Evolutionary conservation across 2,329 filamentous ascomycete genomes (phyloP).

Genomic region (Zymoseptoria brevis): DNA sequence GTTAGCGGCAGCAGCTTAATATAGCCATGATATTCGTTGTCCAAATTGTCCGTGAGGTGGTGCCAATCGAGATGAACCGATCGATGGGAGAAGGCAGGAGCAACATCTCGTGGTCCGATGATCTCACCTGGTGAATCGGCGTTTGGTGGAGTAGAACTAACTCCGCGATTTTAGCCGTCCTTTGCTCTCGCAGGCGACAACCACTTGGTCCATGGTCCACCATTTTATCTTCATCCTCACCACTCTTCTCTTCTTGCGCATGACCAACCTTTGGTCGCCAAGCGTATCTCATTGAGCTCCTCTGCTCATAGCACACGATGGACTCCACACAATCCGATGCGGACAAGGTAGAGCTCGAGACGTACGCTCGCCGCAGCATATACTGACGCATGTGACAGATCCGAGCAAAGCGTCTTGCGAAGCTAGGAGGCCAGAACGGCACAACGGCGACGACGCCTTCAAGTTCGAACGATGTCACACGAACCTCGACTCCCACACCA

Average conservation of each 20-base stretch:
- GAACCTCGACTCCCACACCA: conserved; percentile 5
- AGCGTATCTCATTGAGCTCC: not conserved
- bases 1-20: too few species aligned
- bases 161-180: not conserved
- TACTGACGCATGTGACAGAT: conserved; percentile 41
- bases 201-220: not conserved
- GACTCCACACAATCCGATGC: conserved; percentile 36
- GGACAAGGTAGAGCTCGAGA: conserved; percentile 36
- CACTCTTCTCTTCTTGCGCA: not conserved
- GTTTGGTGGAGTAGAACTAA: not conserved
- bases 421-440: conserved; percentile 42
- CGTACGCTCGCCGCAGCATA: not conserved
- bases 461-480: conserved; percentile 1
- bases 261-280: not conserved
- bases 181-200: not conserved
- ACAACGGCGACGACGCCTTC: conserved; percentile 13
- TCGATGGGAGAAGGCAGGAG: too few species aligned
- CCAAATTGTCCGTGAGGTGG: too few species aligned
- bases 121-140: too few species aligned
- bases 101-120: too few species aligned
- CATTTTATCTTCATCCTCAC: not conserved
- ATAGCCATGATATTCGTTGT: too few species aligned
- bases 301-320: conserved; percentile 10
- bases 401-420: conserved; percentile 59
- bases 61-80: too few species aligned